Evolutionary conservation across 2,329 filamentous ascomycete genomes (phyloP).

Genomic region (Ceratocystis colombiana): DNA sequence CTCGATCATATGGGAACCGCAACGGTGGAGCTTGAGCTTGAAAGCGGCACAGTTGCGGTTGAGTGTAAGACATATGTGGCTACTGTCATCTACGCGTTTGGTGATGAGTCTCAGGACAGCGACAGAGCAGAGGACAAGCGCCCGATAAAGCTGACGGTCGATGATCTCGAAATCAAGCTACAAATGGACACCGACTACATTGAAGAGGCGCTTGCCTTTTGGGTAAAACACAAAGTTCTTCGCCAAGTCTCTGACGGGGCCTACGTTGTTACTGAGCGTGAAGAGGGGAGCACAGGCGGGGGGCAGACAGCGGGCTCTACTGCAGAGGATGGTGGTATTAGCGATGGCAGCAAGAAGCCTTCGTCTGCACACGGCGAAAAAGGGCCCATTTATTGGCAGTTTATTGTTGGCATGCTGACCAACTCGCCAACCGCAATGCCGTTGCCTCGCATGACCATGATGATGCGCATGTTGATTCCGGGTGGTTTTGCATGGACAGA

Average conservation of each 20-base stretch:
- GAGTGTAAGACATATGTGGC: conserved; percentile 78
- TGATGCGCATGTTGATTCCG: conserved; percentile 84
- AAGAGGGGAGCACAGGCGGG: conserved; percentile 33
- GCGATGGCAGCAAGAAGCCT: conserved; percentile 32
- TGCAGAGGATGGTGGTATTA: conserved; percentile 19
- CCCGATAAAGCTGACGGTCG: conserved; percentile 32
- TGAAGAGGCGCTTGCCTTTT: conserved; percentile 56
- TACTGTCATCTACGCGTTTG: conserved; percentile 74
- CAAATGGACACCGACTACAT: conserved; percentile 67
- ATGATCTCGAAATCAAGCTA: conserved; percentile 48
- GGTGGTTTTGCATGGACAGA: conserved; percentile 83
- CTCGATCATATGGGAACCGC: conserved; percentile 71
- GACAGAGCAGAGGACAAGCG: conserved; percentile 34
- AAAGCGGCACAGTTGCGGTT: conserved; percentile 63
- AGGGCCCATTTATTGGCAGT: conserved; percentile 69
- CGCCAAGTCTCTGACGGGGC: conserved; percentile 44
- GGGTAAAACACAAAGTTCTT: conserved; percentile 59
- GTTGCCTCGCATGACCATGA: conserved; percentile 72
- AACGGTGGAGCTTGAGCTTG: conserved; percentile 68
- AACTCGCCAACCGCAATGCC: conserved; percentile 77
- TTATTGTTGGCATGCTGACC: conserved; percentile 89
- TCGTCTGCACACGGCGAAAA: conserved; percentile 48
- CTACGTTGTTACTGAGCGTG: conserved; percentile 59
- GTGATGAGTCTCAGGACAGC: conserved; percentile 28
- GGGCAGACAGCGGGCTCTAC: not conserved